Percentiles rank a stretch among this genome's conserved stretches.
These are phyloP conservation scores for Globisporangium sylvaticum DNA, from an alignment of 352 stramenopile genomes.

Conservation along the genomic window DNA sequence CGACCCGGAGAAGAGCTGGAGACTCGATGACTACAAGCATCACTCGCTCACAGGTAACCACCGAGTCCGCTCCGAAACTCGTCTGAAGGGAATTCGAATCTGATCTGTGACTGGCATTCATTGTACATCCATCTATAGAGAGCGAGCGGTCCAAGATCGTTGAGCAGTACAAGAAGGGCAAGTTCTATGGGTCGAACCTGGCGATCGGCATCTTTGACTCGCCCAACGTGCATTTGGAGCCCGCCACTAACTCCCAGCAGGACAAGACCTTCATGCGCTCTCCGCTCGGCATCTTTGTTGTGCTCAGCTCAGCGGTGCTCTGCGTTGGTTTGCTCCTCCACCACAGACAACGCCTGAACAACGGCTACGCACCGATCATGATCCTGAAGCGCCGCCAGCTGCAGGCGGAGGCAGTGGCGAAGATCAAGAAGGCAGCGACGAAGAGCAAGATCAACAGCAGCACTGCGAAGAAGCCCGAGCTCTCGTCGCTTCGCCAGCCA, in stretches of 20 bases:
- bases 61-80: neutral
- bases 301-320: slow-evolving; percentile 35
- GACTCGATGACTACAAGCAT: slow-evolving; percentile 54
- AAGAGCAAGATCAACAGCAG: slow-evolving; percentile 11
- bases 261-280: slow-evolving; percentile 28
- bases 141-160: slow-evolving; percentile 52
- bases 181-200: slow-evolving; percentile 62
- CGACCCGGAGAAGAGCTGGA: slow-evolving; percentile 27
- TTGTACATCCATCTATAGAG: slow-evolving; percentile 18
- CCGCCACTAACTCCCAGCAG: slow-evolving; percentile 22
- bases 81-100: too few species aligned
- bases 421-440: slow-evolving; percentile 2
- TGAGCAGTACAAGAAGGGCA: slow-evolving; percentile 44
- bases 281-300: slow-evolving; percentile 33
- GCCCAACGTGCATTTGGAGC: slow-evolving; percentile 31
- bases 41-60: slow-evolving; percentile 44
- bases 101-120: neutral
- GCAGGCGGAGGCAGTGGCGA: slow-evolving; percentile 30
- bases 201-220: slow-evolving; percentile 61
- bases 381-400: slow-evolving; percentile 38
- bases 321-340: slow-evolving; percentile 53
- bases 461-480: slow-evolving; percentile 16
- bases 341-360: slow-evolving; percentile 48
- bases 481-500: slow-evolving; percentile 23
- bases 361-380: slow-evolving; percentile 57